Conservation (phyloP, 164 flowering plant species). For the Vitis labrusca region DNA sequence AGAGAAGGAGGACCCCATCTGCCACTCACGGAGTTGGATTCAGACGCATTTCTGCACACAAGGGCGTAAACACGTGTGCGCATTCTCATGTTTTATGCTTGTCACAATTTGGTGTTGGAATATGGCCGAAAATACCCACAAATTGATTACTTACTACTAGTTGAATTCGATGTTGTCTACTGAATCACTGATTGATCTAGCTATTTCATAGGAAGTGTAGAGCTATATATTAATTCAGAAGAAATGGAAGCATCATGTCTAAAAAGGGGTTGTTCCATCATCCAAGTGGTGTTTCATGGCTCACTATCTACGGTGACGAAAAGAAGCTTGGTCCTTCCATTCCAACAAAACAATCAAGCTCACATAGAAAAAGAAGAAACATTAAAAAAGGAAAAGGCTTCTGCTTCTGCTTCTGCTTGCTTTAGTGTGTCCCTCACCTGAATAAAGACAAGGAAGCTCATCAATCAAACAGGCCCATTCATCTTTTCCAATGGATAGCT, state of each 20-base stretch:
- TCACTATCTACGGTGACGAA: conserved; percentile 40
- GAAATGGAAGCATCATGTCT: conserved; percentile 20
- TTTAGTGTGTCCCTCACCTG: conserved; percentile 3
- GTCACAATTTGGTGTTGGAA: too few relatives aligned
- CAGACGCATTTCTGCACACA: not conserved
- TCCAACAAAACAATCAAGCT: conserved; percentile 17
- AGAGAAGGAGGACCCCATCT: conserved; percentile 20
- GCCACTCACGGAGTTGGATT: conserved; percentile 22
- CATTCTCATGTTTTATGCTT: not conserved
- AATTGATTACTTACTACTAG: not conserved
- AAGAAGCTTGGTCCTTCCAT: conserved; percentile 17
- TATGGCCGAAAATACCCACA: not conserved
- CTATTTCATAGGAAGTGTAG: not conserved
- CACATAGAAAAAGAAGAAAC: conserved; percentile 9
- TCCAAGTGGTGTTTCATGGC: conserved; percentile 46
- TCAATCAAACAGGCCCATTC: conserved; percentile 21
- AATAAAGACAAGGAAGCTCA: conserved; percentile 38
- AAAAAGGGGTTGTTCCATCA: conserved; percentile 21
- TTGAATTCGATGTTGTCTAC: not conserved
- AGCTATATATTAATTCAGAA: not conserved
- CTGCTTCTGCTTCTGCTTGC: conserved; percentile 15
- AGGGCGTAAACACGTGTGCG: not conserved
- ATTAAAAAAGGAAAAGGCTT: conserved; percentile 5
- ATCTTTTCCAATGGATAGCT: conserved; percentile 23
- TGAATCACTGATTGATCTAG: too few relatives aligned